A percentile compares a stretch with the other conserved stretches of the same genome.
Evolutionary conservation across 768 basidiomycete species (phyloP).

Genomic region (Tricholoma hemisulphureum): DNA sequence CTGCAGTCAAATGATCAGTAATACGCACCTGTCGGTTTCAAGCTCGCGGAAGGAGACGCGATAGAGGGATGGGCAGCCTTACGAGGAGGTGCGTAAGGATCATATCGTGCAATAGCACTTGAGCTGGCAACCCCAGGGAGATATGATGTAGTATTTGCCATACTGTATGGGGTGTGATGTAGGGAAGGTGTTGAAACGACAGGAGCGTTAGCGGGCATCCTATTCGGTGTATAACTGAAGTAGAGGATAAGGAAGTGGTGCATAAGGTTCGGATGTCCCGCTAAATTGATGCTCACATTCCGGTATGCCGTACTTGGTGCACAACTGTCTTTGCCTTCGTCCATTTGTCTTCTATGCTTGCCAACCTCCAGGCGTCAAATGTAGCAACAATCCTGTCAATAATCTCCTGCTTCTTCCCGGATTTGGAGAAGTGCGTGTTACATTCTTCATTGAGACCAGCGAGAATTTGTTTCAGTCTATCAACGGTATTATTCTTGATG

Average conservation of each 20-base stretch:
- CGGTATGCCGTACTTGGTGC: conserved; percentile 60
- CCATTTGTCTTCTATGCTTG: conserved; percentile 64
- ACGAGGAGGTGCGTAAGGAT: conserved; percentile 66
- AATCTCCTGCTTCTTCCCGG: conserved; percentile 85
- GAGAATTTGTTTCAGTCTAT: conserved; percentile 81
- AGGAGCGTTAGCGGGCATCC: conserved; percentile 15
- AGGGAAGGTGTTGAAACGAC: conserved; percentile 16
- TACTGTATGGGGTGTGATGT: conserved; percentile 19
- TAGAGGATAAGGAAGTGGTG: neutral
- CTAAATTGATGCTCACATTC: conserved; percentile 52
- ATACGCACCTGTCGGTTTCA: conserved; percentile 31
- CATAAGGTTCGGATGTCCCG: neutral
- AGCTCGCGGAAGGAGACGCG: conserved; percentile 31
- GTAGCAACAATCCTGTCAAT: conserved; percentile 68
- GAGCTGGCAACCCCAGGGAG: conserved; percentile 26
- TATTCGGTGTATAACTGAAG: conserved; percentile 19
- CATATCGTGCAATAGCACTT: conserved; percentile 48
- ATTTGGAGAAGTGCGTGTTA: conserved; percentile 60
- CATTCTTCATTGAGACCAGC: conserved; percentile 79
- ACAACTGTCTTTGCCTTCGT: conserved; percentile 65
- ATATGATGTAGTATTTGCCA: conserved; percentile 28
- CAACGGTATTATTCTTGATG: conserved; percentile 79
- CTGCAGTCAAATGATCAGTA: neutral
- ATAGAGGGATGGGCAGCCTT: conserved; percentile 35
- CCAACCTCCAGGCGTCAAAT: conserved; percentile 60